Base-by-base conservation (phyloP, 257 asterid genomes). In the Salvia hispanica region DNA sequence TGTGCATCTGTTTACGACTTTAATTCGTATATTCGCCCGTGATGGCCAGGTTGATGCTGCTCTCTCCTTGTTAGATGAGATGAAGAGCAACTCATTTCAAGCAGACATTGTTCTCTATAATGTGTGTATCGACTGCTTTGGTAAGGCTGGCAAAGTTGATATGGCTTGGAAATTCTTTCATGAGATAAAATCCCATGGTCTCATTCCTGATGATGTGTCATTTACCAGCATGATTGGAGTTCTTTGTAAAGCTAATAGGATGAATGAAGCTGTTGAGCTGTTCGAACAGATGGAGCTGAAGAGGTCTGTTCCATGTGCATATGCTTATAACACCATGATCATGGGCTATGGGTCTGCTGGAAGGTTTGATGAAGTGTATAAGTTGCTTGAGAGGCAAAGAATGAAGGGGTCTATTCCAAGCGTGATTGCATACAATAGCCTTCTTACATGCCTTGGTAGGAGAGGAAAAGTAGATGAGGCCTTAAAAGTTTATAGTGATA, bases 151-250 rank as follows among this genome's bases (percentile, higher is more conserved):
- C 34, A 88, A 90, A 72, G 90, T 94, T 15, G 97, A 90, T 72
- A 88, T 90, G 89, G 95, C 97, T 31, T 88, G 95, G 96, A 94
- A 90, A 69, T 90, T 94, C 83, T 90, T 94, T 72, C 95, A 94
- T 48, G 99, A 93, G 81, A 85, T 90, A 79, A 85, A 76, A 73
- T 54, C 87, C 10, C 90, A 74, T 43, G 88, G 94, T 16, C 85
- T 90, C 51, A 56, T 18, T 54, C 96, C 96, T 25, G 99, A 91
- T 78, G 99, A 90, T 13, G 95, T 87, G 69, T 84, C 97, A 3
- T 90, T 85, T 66, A 94, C 97, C 7, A 90, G 96, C 80, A 90
- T 90, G 97, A 85, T 93, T 12, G 92, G 96, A 48, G 95, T 90
- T 80, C 90, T 93, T 16, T 90, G 95, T 75, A 90, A 82, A 76